Evolutionary conservation across 2,329 filamentous ascomycete species (phyloP).

Genomic region (Pseudogymnoascus sp.): DNA sequence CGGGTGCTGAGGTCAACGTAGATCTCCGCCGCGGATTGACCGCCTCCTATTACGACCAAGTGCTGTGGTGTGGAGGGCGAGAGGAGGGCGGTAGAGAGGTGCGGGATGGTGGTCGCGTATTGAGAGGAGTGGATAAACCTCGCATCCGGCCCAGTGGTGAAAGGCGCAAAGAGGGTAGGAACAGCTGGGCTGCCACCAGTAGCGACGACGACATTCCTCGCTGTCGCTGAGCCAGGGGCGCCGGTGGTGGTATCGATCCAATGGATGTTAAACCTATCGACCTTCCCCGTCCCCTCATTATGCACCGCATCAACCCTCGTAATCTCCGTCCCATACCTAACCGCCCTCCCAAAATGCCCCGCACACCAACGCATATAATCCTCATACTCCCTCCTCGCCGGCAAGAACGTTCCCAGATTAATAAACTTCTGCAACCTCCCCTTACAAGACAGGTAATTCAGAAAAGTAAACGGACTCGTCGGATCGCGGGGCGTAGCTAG

Average conservation of each 20-base stretch:
- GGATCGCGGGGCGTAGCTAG: slow-evolving; percentile 81
- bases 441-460: slow-evolving; percentile 84
- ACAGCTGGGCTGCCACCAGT: slow-evolving; percentile 59
- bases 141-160: slow-evolving; percentile 36
- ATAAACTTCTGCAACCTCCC: slow-evolving; percentile 78
- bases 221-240: slow-evolving; percentile 15
- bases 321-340: slow-evolving; percentile 53
- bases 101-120: slow-evolving; percentile 45
- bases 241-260: background rate
- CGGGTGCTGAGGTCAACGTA: slow-evolving; percentile 77
- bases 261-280: background rate
- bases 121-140: slow-evolving; percentile 84
- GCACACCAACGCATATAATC: slow-evolving; percentile 93
- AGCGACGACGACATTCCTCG: slow-evolving; percentile 51
- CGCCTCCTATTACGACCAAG: slow-evolving; percentile 78
- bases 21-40: slow-evolving; percentile 91
- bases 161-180: slow-evolving; percentile 51
- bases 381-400: slow-evolving; percentile 78
- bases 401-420: slow-evolving; percentile 80
- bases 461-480: slow-evolving; percentile 80
- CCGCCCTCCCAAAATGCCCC: slow-evolving; percentile 52
- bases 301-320: slow-evolving; percentile 33
- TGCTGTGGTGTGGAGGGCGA: slow-evolving; percentile 38
- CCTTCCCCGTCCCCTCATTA: background rate
- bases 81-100: background rate